Percentiles rank a stretch among this genome's conserved stretches.
These are phyloP conservation scores for Dioscorea alata DNA, from an alignment of 106 monocot species.

Conservation along the genomic window DNA sequence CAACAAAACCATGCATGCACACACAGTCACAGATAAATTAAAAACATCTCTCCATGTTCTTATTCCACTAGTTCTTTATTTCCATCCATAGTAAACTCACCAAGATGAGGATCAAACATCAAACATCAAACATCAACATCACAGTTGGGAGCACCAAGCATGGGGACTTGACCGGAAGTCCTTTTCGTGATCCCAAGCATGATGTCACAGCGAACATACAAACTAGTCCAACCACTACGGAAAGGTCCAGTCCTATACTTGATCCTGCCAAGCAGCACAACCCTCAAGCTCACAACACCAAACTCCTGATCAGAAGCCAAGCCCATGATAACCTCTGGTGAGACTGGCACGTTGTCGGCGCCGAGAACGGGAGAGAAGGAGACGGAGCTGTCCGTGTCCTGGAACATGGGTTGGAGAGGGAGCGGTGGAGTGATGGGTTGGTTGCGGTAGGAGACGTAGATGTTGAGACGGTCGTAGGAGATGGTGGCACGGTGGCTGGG, in stretches of 20 bases:
- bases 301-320: conserved; percentile 34
- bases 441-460: too few relatives aligned
- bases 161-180: conserved; percentile 32
- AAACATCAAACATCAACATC: conserved; percentile 26
- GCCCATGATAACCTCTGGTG: conserved; percentile 29
- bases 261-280: conserved; percentile 58
- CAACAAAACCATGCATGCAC: too few relatives aligned
- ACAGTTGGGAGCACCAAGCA: conserved; percentile 54
- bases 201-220: conserved; percentile 60
- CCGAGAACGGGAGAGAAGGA: conserved; percentile 55
- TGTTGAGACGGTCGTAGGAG: too few relatives aligned
- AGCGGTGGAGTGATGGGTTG: too few relatives aligned
- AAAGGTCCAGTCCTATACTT: conserved; percentile 61
- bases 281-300: conserved; percentile 38
- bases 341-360: conserved; percentile 27
- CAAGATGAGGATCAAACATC: too few relatives aligned
- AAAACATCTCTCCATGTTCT: too few relatives aligned
- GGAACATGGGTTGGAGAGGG: conserved; percentile 45
- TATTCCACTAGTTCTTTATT: too few relatives aligned
- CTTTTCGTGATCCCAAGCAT: conserved; percentile 42
- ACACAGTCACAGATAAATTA: too few relatives aligned
- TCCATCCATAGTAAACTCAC: too few relatives aligned
- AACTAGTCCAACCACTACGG: conserved; percentile 37
- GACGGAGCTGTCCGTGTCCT: conserved; percentile 38
- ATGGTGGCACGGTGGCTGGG: too few relatives aligned